Evolutionary conservation across 352 stramenopile genomes (phyloP), one percentile per base, ranked within the genome.

Genomic region (Pythium folliculosum): DNA sequence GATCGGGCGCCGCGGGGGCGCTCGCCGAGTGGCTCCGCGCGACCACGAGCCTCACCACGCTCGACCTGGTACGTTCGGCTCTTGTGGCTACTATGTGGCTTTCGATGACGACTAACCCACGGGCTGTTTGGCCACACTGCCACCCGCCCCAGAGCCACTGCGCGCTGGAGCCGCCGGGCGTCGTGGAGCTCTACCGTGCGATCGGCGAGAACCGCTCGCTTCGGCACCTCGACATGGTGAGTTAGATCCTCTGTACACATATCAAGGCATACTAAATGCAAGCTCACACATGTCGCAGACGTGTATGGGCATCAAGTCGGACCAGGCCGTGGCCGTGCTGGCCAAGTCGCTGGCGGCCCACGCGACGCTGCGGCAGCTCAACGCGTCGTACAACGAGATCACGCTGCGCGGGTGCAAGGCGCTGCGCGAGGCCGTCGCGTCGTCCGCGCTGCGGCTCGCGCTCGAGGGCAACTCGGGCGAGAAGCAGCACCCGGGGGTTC

Each of bases 351-450:
- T 93, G 0, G 71, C 75, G 22, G 38, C 75, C 52, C 86, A 91
- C 49, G 54, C 38, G 1, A 61, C 72, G 48, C 72, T 93, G 37
- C 69, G 53, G 6, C 74, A 78, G 37, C 56, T 92, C 50, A 81
- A 93, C 65, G 68, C 91, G 19, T 78, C 78, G 21, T 91, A 93
- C 80, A 93, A 93, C 58, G 81, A 87, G 61, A 84, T 93, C 69
- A 93, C 85, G 3, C 64, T 93, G 25, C 82, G 82, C 12, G 83
- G 85, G 2, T 91, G 82, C 68, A 93, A 93, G 51, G 40, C 84
- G 27, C 76, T 93, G 19, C 78, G 79, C 55, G 83, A 93, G 50
- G 81, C 77, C 7, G 81, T 75, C 5, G 57, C 59, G 8, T 9
- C 19, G 1, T 61, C 37, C 16, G n/a, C 23, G 9, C 21, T 81